Conservation (phyloP, 1,284 basidiomycete species). For the Papiliotrema terrestris region DNA sequence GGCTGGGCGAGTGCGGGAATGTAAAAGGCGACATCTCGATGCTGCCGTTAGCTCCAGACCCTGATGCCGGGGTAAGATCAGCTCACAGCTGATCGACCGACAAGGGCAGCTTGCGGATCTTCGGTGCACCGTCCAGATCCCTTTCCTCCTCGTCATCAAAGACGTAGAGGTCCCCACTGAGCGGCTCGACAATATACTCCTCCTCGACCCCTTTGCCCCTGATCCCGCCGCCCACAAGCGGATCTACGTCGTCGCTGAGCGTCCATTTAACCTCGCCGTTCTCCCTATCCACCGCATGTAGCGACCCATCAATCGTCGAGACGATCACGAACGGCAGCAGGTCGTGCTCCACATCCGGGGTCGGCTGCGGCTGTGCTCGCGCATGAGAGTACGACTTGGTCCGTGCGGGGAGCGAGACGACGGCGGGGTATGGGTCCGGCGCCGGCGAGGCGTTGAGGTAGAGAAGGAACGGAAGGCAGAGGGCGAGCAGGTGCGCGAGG, state of each 20-base stretch:
- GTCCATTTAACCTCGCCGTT: slow-evolving; percentile 40
- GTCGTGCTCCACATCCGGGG: slow-evolving; percentile 40
- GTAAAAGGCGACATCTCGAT: slow-evolving; percentile 48
- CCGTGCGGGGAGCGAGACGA: slow-evolving; percentile 16
- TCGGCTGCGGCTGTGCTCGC: slow-evolving; percentile 6
- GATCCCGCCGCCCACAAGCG: slow-evolving; percentile 39
- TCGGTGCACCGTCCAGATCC: slow-evolving; percentile 25
- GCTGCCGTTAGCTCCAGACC: slow-evolving; percentile 16
- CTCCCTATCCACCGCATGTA: slow-evolving; percentile 47
- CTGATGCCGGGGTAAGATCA: not conserved
- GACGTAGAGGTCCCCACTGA: slow-evolving; percentile 45
- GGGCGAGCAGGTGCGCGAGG: slow-evolving; percentile 9
- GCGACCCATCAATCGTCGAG: slow-evolving; percentile 46
- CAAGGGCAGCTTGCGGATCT: slow-evolving; percentile 43
- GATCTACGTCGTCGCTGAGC: slow-evolving; percentile 41
- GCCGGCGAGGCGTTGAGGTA: slow-evolving; percentile 8
- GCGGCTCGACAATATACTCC: slow-evolving; percentile 48
- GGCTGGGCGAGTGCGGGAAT: slow-evolving; percentile 43
- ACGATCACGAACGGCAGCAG: slow-evolving; percentile 46
- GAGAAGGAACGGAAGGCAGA: slow-evolving; percentile 16
- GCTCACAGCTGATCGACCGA: slow-evolving; percentile 49
- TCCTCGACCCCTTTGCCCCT: slow-evolving; percentile 28
- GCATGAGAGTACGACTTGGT: slow-evolving; percentile 1
- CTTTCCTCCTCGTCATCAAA: slow-evolving; percentile 31
- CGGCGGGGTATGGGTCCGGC: slow-evolving; percentile 20